Evolutionary conservation across 495 filamentous ascomycete genomes (phyloP).

Genomic region (Rhizodiscina lignyota): DNA sequence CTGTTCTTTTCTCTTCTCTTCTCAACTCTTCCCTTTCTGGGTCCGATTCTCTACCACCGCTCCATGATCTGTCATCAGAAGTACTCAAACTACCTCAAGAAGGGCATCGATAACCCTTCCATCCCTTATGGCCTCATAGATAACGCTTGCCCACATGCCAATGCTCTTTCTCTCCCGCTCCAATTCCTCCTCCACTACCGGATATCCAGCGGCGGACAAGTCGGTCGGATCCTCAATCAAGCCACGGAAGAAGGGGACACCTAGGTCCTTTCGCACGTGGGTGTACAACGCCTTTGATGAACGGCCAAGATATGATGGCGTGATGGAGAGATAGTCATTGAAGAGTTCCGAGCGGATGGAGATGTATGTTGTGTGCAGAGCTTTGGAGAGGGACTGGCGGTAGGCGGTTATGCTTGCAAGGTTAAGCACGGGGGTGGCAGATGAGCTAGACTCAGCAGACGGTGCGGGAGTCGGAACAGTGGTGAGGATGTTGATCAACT

Average conservation of each 20-base stretch:
- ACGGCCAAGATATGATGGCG: conserved; percentile 1
- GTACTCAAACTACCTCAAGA: conserved; percentile 3
- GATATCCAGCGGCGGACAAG: too few relatives aligned
- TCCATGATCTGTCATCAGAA: too few relatives aligned
- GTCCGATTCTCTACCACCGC: too few relatives aligned
- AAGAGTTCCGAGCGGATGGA: neutral
- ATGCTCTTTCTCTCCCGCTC: conserved; percentile 5
- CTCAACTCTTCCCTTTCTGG: too few relatives aligned
- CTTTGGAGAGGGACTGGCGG: neutral
- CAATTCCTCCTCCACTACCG: neutral
- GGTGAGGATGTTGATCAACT: neutral
- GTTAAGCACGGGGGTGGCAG: too few relatives aligned
- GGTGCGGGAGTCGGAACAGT: neutral
- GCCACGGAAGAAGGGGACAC: conserved; percentile 5
- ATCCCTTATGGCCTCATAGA: conserved; percentile 4
- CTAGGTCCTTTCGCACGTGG: conserved; percentile 4
- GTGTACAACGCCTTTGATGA: conserved; percentile 1
- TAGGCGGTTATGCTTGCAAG: neutral
- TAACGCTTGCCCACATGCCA: conserved; percentile 1
- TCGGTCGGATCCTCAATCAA: conserved; percentile 2
- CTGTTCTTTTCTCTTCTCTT: too few relatives aligned
- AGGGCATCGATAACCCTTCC: conserved; percentile 5
- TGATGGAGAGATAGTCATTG: neutral
- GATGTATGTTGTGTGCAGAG: neutral
- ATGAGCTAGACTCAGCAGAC: too few relatives aligned